Evolutionary conservation across 768 basidiomycete genomes (phyloP).

Genomic region (Tephrocybe sp.): DNA sequence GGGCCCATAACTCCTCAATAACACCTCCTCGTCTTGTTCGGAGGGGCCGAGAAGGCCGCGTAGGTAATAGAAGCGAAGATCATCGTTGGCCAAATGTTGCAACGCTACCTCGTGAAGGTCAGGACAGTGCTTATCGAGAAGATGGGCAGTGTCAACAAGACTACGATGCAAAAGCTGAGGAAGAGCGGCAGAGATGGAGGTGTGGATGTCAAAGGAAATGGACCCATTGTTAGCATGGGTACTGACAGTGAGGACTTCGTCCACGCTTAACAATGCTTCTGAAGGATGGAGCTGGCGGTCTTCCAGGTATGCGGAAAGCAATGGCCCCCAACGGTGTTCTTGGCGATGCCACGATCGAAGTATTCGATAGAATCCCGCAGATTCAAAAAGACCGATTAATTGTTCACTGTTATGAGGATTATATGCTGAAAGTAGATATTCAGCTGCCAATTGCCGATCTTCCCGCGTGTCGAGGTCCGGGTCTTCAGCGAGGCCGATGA

Average conservation of each 20-base stretch:
- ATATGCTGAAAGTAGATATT: slow-evolving; percentile 90
- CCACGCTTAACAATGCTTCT: slow-evolving; percentile 66
- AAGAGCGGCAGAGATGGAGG: slow-evolving; percentile 57
- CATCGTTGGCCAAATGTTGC: slow-evolving; percentile 40
- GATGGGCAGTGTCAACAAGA: slow-evolving; percentile 64
- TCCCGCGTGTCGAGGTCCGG: slow-evolving; percentile 77
- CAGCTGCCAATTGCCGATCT: slow-evolving; percentile 92
- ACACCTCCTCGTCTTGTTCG: slow-evolving; percentile 32
- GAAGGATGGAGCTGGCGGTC: slow-evolving; percentile 63
- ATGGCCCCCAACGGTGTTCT: slow-evolving; percentile 71
- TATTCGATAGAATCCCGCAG: slow-evolving; percentile 90
- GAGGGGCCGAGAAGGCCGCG: slow-evolving; percentile 65
- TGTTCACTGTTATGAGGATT: slow-evolving; percentile 77
- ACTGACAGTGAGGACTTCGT: slow-evolving; percentile 57
- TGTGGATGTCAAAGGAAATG: slow-evolving; percentile 56
- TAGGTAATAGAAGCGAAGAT: slow-evolving; percentile 74
- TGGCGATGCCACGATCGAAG: slow-evolving; percentile 78
- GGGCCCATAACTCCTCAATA: slow-evolving; percentile 26
- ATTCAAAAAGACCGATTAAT: slow-evolving; percentile 68
- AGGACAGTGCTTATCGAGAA: slow-evolving; percentile 73
- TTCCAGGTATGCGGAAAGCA: slow-evolving; percentile 72
- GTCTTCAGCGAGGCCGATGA: slow-evolving; percentile 78
- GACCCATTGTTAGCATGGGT: slow-evolving; percentile 44
- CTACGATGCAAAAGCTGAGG: slow-evolving; percentile 62
- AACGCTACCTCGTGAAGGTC: slow-evolving; percentile 66